phyloP scores from a whole-genome alignment of 352 stramenopile species.

The Pythium guiyangense region DNA sequence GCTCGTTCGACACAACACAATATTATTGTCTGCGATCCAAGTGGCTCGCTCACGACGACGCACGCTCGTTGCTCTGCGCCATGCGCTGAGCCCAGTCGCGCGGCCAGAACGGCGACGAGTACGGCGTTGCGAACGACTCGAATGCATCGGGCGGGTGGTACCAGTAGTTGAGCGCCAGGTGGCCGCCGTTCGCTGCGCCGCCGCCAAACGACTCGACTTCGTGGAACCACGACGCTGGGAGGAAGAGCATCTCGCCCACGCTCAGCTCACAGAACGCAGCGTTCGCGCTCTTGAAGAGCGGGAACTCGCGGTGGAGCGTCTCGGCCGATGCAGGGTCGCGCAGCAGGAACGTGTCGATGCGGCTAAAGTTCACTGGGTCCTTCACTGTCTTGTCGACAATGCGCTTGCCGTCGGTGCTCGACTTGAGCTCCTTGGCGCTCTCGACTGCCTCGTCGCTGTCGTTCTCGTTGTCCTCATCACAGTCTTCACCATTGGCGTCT shows the following conservation, averaged over 20 bases:
- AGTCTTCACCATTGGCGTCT: slow-evolving; percentile 42
- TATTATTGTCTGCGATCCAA: background rate
- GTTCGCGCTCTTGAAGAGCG: slow-evolving; percentile 50
- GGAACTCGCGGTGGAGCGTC: slow-evolving; percentile 50
- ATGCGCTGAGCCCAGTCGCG: slow-evolving; percentile 58
- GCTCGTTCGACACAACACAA: background rate
- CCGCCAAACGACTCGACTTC: slow-evolving; percentile 88
- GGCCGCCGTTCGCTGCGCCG: slow-evolving; percentile 35
- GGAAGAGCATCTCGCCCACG: slow-evolving; percentile 94
- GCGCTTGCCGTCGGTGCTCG: slow-evolving; percentile 10
- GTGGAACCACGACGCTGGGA: slow-evolving; percentile 98
- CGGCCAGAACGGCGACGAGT: slow-evolving; percentile 75
- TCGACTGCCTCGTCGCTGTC: background rate
- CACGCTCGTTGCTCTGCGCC: background rate
- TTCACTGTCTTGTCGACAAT: slow-evolving; percentile 48
- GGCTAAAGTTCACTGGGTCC: slow-evolving; percentile 72
- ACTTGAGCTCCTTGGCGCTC: background rate
- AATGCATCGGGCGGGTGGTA: slow-evolving; percentile 79
- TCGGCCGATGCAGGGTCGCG: slow-evolving; percentile 21
- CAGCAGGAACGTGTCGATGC: slow-evolving; percentile 53
- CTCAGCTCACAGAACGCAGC: slow-evolving; percentile 73
- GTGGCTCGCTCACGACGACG: background rate
- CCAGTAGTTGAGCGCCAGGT: slow-evolving; percentile 89
- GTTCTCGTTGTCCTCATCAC: slow-evolving; percentile 32
- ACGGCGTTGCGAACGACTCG: slow-evolving; percentile 54